Percentiles rank a stretch among this genome's conserved stretches.
These are phyloP conservation scores for Ustilago loliicola DNA, from an alignment of 1,284 basidiomycete species.

Conservation along the genomic window DNA sequence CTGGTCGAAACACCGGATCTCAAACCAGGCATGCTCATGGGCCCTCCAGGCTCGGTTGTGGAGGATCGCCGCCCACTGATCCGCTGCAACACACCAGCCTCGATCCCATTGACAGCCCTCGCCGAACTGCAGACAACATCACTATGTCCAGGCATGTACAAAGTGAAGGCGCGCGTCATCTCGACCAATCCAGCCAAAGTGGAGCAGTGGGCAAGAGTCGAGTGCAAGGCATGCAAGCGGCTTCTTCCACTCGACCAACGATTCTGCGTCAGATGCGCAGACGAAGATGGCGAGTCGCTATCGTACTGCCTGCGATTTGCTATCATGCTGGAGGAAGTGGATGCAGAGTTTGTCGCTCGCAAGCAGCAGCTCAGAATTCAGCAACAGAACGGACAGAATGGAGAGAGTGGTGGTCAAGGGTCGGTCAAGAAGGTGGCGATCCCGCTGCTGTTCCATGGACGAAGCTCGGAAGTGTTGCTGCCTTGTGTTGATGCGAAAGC, in stretches of 20 bases:
- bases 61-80: conserved; percentile 29
- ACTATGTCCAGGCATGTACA: conserved; percentile 42
- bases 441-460: conserved; percentile 44
- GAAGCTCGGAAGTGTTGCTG: conserved; percentile 29
- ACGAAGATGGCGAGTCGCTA: conserved; percentile 46
- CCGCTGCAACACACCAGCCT: conserved; percentile 41
- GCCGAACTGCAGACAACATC: conserved; percentile 35
- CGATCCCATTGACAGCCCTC: conserved; percentile 32
- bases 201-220: conserved; percentile 41
- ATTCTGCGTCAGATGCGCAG: conserved; percentile 49
- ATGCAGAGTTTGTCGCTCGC: conserved; percentile 30
- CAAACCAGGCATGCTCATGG: conserved; percentile 33
- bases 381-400: background rate
- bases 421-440: conserved; percentile 15
- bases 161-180: conserved; percentile 40
- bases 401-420: background rate
- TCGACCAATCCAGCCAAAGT: conserved; percentile 40
- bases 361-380: conserved; percentile 16
- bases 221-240: conserved; percentile 42
- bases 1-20: conserved; percentile 26
- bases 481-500: conserved; percentile 36
- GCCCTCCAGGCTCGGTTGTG: conserved; percentile 11
- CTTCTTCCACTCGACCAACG: conserved; percentile 39
- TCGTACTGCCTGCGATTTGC: conserved; percentile 44
- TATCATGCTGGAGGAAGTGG: conserved; percentile 48